Evolutionary conservation across 257 asterid genomes (phyloP).

Genomic region (Echites panduratus): DNA sequence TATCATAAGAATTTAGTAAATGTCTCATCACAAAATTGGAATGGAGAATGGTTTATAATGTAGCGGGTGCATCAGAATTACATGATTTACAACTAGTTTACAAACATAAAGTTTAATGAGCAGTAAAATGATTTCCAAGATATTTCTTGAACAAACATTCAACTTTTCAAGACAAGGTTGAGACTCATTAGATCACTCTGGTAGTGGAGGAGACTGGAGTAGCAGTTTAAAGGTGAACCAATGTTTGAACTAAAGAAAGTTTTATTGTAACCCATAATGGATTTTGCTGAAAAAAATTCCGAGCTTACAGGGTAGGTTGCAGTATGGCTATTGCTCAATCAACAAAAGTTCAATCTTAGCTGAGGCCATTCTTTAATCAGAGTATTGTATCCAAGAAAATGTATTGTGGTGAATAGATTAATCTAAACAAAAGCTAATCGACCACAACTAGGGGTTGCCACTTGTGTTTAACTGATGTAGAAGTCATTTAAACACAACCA

Average conservation of each 20-base stretch:
- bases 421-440: not conserved
- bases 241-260: not conserved
- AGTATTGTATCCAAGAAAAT: not conserved
- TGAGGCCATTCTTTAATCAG: not conserved
- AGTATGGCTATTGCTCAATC: not conserved
- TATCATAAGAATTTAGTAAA: too few species aligned
- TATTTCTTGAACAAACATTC: not conserved
- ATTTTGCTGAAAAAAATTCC: not conserved
- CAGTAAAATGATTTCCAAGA: not conserved
- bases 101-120: not conserved
- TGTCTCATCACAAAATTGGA: too few species aligned
- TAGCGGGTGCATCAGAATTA: not conserved
- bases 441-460: not conserved
- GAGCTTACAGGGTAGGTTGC: not conserved
- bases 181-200: not conserved
- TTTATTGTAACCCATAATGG: not conserved
- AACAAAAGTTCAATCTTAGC: not conserved
- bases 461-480: not conserved
- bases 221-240: not conserved
- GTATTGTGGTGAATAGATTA: too few species aligned
- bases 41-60: not conserved
- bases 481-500: not conserved
- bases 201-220: not conserved
- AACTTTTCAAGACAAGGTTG: not conserved
- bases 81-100: not conserved